Conservation (phyloP, 225 moss, liverwort and hornwort species). For the Marchantia paleacea region DNA sequence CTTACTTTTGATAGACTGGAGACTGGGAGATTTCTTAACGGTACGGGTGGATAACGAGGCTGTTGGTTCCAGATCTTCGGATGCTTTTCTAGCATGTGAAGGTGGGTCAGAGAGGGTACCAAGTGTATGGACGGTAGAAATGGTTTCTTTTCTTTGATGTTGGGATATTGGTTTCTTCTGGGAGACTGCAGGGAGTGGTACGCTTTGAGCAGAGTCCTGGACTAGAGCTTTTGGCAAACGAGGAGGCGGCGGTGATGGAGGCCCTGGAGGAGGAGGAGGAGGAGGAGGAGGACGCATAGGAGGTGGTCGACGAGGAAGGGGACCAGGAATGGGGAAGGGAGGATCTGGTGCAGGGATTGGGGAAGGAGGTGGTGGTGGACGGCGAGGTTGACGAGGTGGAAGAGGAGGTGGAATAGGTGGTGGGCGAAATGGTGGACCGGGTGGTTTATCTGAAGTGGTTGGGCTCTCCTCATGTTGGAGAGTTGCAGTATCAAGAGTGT, state of each 20-base stretch:
- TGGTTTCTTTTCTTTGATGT: background rate
- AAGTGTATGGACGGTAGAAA: background rate
- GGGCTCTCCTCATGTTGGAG: background rate
- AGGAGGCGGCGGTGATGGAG: constrained; percentile 7
- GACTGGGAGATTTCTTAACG: background rate
- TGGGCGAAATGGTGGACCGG: constrained; percentile 7
- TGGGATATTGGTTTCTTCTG: background rate
- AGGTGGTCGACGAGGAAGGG: constrained; percentile 12
- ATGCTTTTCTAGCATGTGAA: background rate
- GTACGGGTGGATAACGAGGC: background rate
- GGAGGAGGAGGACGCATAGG: constrained; percentile 1
- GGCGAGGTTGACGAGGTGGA: constrained; percentile 2
- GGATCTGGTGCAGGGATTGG: constrained; percentile 3
- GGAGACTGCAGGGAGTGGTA: background rate
- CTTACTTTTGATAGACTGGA: background rate
- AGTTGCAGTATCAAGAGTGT: background rate
- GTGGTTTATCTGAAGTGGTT: background rate
- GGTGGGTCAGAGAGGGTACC: background rate
- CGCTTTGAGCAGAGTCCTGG: background rate
- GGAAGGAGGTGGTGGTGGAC: constrained; percentile 5
- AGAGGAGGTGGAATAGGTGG: background rate
- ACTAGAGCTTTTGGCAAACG: background rate
- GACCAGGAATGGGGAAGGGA: constrained; percentile 2
- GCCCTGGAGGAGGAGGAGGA: constrained; percentile 8
- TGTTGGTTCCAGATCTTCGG: background rate